Conservation (phyloP, 108 stramenopile species). For the Cafeteria roenbergensis region DNA sequence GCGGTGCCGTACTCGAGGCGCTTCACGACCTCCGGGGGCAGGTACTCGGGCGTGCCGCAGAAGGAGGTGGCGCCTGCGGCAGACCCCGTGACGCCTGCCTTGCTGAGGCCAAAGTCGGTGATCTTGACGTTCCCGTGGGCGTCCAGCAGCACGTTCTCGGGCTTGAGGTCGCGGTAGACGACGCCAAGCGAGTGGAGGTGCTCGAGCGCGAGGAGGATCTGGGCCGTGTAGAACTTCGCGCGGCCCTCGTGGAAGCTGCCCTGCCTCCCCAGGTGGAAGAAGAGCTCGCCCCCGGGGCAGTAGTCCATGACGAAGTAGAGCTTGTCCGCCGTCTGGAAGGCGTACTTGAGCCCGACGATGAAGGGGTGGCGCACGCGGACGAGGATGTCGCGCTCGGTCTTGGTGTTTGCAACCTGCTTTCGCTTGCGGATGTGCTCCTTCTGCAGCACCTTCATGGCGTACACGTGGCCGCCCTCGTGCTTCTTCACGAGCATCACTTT, state of each 20-base stretch:
- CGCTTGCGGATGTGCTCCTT: conserved; percentile 77
- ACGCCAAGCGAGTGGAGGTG: conserved; percentile 35
- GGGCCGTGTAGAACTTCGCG: conserved; percentile 51
- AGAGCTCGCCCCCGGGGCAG: conserved; percentile 37
- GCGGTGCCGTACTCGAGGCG: conserved; percentile 6
- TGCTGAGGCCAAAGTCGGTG: conserved; percentile 29
- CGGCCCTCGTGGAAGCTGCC: conserved; percentile 77
- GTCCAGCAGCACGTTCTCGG: conserved; percentile 21
- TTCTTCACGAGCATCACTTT: conserved; percentile 73
- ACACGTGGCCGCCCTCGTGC: conserved; percentile 56
- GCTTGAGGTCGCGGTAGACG: conserved; percentile 35
- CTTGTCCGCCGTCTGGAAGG: conserved; percentile 38
- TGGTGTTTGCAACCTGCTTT: conserved; percentile 80
- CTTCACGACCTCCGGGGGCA: conserved; percentile 38
- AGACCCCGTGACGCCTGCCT: conserved; percentile 20
- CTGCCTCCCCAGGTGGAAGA: conserved; percentile 70
- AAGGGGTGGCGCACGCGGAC: conserved; percentile 55
- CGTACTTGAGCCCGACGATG: conserved; percentile 43
- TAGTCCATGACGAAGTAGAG: conserved; percentile 36
- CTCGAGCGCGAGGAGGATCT: conserved; percentile 42
- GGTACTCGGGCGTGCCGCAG: conserved; percentile 48
- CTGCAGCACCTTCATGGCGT: conserved; percentile 92
- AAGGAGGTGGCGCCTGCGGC: conserved; percentile 25
- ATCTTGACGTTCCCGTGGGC: conserved; percentile 32
- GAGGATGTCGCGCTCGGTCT: conserved; percentile 79